Evolutionary conservation across 1,284 basidiomycete genomes (phyloP), one percentile per base, ranked within the genome.

Genomic region (Inonotus hispidus): DNA sequence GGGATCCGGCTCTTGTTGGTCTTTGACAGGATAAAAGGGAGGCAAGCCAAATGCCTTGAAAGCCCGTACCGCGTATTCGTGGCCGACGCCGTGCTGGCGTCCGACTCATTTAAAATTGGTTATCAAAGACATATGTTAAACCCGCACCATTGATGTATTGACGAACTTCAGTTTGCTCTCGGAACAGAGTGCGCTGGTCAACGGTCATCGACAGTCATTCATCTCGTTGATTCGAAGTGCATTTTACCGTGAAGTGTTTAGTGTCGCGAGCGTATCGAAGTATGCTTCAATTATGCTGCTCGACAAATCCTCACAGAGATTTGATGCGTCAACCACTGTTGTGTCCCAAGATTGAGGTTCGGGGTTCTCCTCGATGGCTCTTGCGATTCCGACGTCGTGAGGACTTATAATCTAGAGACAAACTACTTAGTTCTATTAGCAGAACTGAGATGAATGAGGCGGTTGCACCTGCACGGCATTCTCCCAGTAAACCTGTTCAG

Each of bases 401-500:
- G 92, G 92, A 7, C 76, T 79, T 56, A 93, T 92, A 54, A 94
- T 94, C 86, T 93, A 55, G 19, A 1, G 19, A 37, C 45, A 5
- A 6, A 47, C 8, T 19, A 16, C 32, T 32, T 4, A 37, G 19
- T 55, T 55, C 23, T 6, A 37, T 14, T 21, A 21, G 16, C 6
- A 27, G 53, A 38, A 1, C 5, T 46, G 32, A 21, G 13, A 25
- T 21, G 13, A n/a, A 41, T 37, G 16, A 38, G 25, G 54, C 53
- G 29, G 3, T 50, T 70, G 49, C 68, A 89, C 88, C 76, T 92
- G 89, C 1, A 92, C 86, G 0, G 82, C 89, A 68, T 92, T 92
- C 70, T 90, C 88, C 90, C 90, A 92, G 66, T 92, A 92, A 11
- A 92, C 89, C 88, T 88, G 45, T 10, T 23, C 39, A 53, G 58